phyloP scores from a whole-genome alignment of 2,329 filamentous ascomycete species.

The Penicillium freii region DNA sequence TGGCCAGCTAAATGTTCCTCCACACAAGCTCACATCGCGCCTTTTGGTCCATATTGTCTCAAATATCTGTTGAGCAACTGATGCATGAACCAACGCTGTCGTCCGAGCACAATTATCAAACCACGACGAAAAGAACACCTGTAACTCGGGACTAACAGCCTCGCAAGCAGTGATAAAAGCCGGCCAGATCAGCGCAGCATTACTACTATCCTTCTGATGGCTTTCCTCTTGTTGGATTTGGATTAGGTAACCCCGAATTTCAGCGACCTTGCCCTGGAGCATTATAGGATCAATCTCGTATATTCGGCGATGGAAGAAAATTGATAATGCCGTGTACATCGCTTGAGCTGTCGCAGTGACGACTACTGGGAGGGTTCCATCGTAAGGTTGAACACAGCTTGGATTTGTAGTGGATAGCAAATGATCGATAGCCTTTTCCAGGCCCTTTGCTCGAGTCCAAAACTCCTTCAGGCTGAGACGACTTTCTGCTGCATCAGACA shows the following conservation, averaged over 20 bases:
- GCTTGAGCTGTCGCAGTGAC: slow-evolving; percentile 7
- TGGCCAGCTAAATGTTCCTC: slow-evolving; percentile 13
- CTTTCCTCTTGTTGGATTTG: slow-evolving; percentile 5
- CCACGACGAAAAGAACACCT: slow-evolving; percentile 15
- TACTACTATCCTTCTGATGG: background rate
- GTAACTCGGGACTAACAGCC: slow-evolving; percentile 9
- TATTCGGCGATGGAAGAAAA: slow-evolving; percentile 20
- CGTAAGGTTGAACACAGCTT: background rate
- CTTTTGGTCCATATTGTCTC: slow-evolving; percentile 17
- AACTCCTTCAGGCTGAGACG: slow-evolving; percentile 13
- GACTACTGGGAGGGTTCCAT: background rate
- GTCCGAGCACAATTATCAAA: slow-evolving; percentile 14
- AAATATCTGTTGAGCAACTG: slow-evolving; percentile 12
- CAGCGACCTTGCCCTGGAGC: slow-evolving; percentile 11
- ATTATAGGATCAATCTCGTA: slow-evolving; percentile 16
- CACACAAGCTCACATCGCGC: background rate
- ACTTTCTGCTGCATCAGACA: background rate
- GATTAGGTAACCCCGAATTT: slow-evolving; percentile 5
- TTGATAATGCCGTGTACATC: slow-evolving; percentile 18
- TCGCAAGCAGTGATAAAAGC: slow-evolving; percentile 24
- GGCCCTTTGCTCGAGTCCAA: slow-evolving; percentile 15
- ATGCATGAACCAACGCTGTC: slow-evolving; percentile 15
- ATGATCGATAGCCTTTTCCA: slow-evolving; percentile 16
- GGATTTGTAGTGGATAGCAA: background rate
- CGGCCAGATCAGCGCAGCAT: slow-evolving; percentile 20